Evolutionary conservation across 768 basidiomycete genomes (phyloP).

Genomic region (Hirschioporus abietinus): DNA sequence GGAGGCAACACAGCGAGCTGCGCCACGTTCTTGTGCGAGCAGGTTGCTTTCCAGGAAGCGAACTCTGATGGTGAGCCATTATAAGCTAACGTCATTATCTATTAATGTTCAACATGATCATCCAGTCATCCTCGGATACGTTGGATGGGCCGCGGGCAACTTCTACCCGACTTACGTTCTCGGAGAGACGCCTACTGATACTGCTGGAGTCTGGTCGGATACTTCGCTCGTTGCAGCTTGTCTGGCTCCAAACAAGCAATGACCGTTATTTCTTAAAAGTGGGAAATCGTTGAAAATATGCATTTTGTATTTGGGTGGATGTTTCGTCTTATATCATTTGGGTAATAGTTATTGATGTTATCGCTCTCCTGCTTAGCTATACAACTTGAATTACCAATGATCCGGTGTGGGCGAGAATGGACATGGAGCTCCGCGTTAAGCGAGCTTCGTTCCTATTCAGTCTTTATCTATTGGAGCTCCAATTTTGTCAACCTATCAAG

Average conservation of each 20-base stretch:
- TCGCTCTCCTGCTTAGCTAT: too few species aligned
- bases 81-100: not conserved
- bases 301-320: not conserved
- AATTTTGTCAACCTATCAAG: not conserved
- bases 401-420: not conserved
- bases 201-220: constrained; percentile 33
- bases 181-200: constrained; percentile 26
- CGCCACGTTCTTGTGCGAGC: constrained; percentile 37
- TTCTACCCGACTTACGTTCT: constrained; percentile 36
- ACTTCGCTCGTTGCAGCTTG: constrained; percentile 34
- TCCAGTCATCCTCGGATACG: constrained; percentile 47
- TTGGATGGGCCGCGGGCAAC: constrained; percentile 57
- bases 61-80: constrained; percentile 40
- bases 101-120: not conserved
- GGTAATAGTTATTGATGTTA: too few species aligned
- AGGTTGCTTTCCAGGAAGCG: constrained; percentile 39
- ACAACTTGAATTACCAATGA: not conserved
- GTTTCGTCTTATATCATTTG: not conserved
- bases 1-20: constrained; percentile 50
- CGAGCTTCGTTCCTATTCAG: too few species aligned
- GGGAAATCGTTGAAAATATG: not conserved
- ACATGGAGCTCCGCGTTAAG: too few species aligned
- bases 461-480: not conserved
- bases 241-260: constrained; percentile 19
- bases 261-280: not conserved